Evolutionary conservation across 345 rosid genomes (phyloP).

Genomic region (Capsella bursapastoris): DNA sequence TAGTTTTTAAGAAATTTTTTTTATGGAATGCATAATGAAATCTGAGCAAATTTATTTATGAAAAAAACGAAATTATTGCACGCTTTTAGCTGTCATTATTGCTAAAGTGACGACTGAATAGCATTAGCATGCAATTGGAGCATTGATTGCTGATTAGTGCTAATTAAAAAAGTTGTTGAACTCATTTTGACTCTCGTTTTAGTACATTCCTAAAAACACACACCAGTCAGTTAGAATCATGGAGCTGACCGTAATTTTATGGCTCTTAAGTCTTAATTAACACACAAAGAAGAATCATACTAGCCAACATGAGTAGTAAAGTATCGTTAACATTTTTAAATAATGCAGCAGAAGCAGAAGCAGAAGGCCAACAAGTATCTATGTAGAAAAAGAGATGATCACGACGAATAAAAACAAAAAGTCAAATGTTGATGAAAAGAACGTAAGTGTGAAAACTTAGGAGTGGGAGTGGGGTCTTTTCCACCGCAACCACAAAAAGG

Average conservation of each 20-base stretch:
- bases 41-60: neutral
- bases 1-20: neutral
- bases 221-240: neutral
- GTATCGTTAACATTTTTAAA: too few relatives aligned
- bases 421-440: too few relatives aligned
- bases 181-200: constrained; percentile 6
- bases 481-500: too few relatives aligned
- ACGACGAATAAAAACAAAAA: too few relatives aligned
- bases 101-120: constrained; percentile 35
- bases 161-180: constrained; percentile 9
- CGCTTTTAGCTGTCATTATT: constrained; percentile 38
- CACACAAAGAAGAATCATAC: neutral
- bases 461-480: too few relatives aligned
- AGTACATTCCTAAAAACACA: neutral
- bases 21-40: neutral
- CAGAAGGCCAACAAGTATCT: too few relatives aligned
- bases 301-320: too few relatives aligned
- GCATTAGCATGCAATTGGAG: constrained; percentile 42
- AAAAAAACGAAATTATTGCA: constrained; percentile 29
- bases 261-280: neutral
- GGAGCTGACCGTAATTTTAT: constrained; percentile 21
- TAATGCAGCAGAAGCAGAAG: too few relatives aligned
- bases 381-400: too few relatives aligned
- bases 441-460: too few relatives aligned
- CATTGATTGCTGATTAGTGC: constrained; percentile 35